phyloP scores from a whole-genome alignment of 768 basidiomycete genomes.

The Favolaschia claudopus region DNA sequence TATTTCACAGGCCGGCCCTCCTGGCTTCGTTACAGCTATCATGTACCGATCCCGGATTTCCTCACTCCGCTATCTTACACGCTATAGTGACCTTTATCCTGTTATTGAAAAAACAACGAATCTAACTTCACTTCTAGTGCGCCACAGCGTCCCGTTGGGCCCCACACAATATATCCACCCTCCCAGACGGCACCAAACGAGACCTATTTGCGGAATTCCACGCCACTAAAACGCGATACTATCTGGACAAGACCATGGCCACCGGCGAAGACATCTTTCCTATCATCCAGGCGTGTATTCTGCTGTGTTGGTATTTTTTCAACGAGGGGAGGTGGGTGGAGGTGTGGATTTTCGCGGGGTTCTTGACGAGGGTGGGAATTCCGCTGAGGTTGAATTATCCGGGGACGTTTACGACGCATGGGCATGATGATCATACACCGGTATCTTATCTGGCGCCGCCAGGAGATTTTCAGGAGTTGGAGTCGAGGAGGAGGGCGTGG shows the following conservation, averaged over 20 bases:
- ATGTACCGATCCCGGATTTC: conserved; percentile 83
- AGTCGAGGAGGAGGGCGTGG: conserved; percentile 84
- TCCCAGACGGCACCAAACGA: conserved; percentile 79
- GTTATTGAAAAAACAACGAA: not conserved
- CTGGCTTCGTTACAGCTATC: conserved; percentile 80
- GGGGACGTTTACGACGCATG: conserved; percentile 79
- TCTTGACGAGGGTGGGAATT: conserved; percentile 82
- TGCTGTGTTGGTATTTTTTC: conserved; percentile 92
- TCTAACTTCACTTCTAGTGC: conserved; percentile 56
- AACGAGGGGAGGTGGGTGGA: conserved; percentile 91
- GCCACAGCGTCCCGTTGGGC: conserved; percentile 87
- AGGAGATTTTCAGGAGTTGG: conserved; percentile 75
- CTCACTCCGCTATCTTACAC: conserved; percentile 89
- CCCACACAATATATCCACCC: conserved; percentile 67
- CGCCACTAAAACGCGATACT: conserved; percentile 84
- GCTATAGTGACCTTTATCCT: conserved; percentile 70
- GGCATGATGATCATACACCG: conserved; percentile 67
- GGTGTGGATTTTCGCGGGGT: conserved; percentile 92
- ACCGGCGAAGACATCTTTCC: conserved; percentile 87
- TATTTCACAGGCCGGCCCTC: conserved; percentile 84
- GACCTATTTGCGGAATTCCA: conserved; percentile 90
- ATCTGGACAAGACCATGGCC: conserved; percentile 91
- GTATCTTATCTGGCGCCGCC: conserved; percentile 85
- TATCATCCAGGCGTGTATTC: conserved; percentile 86
- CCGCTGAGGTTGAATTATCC: conserved; percentile 87